phyloP scores from a whole-genome alignment of 129 eudicot genomes.

The Artemisia argyi region DNA sequence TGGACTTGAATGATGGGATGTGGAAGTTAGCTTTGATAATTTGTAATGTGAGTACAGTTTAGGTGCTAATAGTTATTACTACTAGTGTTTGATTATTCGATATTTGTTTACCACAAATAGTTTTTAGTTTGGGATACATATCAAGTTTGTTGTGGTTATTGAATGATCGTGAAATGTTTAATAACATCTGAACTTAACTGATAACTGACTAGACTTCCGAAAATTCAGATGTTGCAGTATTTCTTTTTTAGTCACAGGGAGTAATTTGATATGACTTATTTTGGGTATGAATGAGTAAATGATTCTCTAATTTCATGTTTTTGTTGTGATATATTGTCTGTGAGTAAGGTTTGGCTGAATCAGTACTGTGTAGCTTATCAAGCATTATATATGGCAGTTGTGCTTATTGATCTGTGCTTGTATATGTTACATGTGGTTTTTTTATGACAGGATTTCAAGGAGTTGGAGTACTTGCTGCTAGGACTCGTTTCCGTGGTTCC shows the following conservation, averaged over 20 bases:
- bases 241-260: background rate
- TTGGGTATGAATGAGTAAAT: background rate
- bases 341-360: too few species aligned
- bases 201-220: background rate
- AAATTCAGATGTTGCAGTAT: background rate
- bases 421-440: conserved; percentile 9
- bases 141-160: conserved; percentile 7
- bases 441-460: conserved; percentile 69
- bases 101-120: background rate
- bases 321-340: background rate
- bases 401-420: conserved; percentile 1
- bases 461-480: conserved; percentile 80
- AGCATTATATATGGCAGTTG: background rate
- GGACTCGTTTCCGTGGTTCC: conserved; percentile 84
- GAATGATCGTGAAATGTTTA: conserved; percentile 3
- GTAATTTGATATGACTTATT: background rate
- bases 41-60: background rate
- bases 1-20: background rate
- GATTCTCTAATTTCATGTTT: background rate
- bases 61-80: background rate
- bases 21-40: too few species aligned
- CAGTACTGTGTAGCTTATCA: too few species aligned
- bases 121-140: background rate
- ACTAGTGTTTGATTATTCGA: background rate
- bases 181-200: background rate